Evolutionary conservation across 148 eudicot species (phyloP), one percentile per base, ranked within the genome.

Genomic region (Salicornia ramosissima): DNA sequence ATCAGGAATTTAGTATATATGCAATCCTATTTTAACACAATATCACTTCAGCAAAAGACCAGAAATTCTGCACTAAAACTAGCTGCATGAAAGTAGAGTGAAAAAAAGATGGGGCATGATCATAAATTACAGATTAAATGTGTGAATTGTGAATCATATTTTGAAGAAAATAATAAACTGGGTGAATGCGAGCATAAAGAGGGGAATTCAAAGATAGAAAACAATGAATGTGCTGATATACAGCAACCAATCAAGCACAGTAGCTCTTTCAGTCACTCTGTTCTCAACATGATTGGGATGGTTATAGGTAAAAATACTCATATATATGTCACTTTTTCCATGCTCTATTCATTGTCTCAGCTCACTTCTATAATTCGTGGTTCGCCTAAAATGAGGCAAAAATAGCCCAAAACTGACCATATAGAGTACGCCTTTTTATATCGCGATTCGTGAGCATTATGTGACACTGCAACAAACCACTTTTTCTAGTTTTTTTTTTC

Each of bases 201-300:
- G 12, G 56, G 62, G 72, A 70, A 59, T 49, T 52, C 70, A 54
- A 80, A 69, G 59, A 67, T 25, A 10, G 54, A 47, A 56, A 61
- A 47, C n/a, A 51, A 51, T 47, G 66, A 51, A 30, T 34, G 46
- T 30, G 5, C 51, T 19, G 50, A 73, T 24, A 72, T 1, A 51
- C 63, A 78, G 24, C 64, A 64, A 2, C 74, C 68, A 1, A 31
- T 22, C 58, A 74, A 82, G 63, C 80, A 78, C 64, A 82, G 75
- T 13, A 80, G 86, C 68, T 88, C 92, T 47, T 84, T 90, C 55
- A 66, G 73, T 69, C 86, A 83, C 65, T 77, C 88, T n/a, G 92
- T 90, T 71, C 75, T 84, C 82, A 90, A 90, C 80, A 90, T 90
- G 96, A 73, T 54, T 24, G 96, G 90, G 66, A 90, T 90, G 96